Conservation (phyloP, 371 early-diverging fungal species). For the Haplosporangium sp. region DNA sequence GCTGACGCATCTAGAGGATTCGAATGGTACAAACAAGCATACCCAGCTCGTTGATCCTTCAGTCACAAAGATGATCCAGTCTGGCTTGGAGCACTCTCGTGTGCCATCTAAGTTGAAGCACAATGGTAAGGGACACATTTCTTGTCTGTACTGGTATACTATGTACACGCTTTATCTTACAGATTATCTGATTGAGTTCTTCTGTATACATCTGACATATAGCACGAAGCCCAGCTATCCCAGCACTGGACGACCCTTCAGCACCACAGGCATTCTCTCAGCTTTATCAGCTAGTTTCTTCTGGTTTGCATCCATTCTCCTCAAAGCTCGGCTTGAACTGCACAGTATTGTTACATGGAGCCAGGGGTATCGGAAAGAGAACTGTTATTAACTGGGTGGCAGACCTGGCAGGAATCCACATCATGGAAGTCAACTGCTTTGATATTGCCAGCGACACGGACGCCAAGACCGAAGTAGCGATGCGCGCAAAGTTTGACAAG, state of each 20-base stretch:
- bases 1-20: constrained; percentile 49
- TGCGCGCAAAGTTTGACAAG: constrained; percentile 81
- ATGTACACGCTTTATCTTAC: neutral
- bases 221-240: constrained; percentile 25
- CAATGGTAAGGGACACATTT: constrained; percentile 11
- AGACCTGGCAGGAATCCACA: constrained; percentile 80
- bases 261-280: constrained; percentile 54
- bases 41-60: constrained; percentile 67
- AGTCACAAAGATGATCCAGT: constrained; percentile 72
- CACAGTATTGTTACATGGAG: constrained; percentile 82
- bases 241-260: constrained; percentile 46
- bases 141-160: neutral
- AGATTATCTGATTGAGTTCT: too few relatives aligned
- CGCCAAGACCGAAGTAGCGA: constrained; percentile 78
- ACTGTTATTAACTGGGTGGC: constrained; percentile 72
- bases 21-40: constrained; percentile 30
- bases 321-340: constrained; percentile 75
- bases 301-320: constrained; percentile 81
- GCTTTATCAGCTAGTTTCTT: constrained; percentile 67
- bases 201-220: neutral
- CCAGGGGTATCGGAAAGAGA: constrained; percentile 88
- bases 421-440: constrained; percentile 76
- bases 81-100: constrained; percentile 73
- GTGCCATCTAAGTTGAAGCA: constrained; percentile 59
- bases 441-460: constrained; percentile 85